phyloP scores from a whole-genome alignment of 208 protist genomes.

The Acanthamoeba culbertsoni region DNA sequence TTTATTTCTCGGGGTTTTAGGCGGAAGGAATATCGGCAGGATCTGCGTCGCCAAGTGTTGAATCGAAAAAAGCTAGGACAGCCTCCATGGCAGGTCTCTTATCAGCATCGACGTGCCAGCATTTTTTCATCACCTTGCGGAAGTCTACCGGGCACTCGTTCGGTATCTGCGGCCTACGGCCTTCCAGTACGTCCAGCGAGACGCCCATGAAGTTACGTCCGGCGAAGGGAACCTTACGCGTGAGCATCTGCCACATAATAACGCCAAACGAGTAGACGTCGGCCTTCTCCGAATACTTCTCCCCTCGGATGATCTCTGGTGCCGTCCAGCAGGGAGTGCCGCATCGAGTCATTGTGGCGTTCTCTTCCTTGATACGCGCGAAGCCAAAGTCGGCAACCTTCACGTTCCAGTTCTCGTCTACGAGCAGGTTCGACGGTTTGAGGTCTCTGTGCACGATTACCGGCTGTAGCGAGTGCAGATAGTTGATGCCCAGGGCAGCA shows the following conservation, averaged over 20 bases:
- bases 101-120: background rate
- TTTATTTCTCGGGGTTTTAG: background rate
- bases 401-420: background rate
- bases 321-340: background rate
- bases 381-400: background rate
- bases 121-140: background rate
- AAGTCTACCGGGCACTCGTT: background rate
- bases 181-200: background rate
- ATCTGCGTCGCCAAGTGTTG: background rate
- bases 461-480: background rate
- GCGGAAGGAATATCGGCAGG: background rate
- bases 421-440: background rate
- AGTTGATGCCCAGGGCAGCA: background rate
- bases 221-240: background rate
- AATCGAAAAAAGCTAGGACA: background rate
- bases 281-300: background rate
- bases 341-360: background rate
- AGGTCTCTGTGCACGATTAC: background rate
- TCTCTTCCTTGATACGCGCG: background rate
- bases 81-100: background rate
- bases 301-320: background rate
- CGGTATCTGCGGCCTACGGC: background rate
- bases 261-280: background rate
- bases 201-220: background rate
- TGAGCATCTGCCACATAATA: background rate